phyloP scores from a whole-genome alignment of 371 early-diverging fungal species.

The Mortierella sp. region DNA sequence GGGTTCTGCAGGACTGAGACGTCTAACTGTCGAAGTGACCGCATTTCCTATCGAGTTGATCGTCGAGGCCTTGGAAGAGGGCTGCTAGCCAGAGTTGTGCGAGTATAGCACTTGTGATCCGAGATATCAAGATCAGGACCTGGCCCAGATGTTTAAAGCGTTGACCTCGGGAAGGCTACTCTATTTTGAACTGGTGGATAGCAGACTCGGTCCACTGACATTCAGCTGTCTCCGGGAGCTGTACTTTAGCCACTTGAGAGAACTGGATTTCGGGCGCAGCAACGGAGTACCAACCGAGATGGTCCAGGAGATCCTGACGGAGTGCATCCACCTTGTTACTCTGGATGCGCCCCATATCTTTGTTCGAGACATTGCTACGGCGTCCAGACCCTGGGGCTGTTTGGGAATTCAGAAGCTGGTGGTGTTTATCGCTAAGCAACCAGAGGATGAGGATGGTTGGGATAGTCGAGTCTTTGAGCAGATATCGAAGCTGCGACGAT shows the following conservation, averaged over 20 bases:
- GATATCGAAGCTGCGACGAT: background rate
- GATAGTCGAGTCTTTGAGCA: background rate
- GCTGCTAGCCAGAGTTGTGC: background rate
- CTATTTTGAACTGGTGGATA: background rate
- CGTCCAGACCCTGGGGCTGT: background rate
- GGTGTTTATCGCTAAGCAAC: background rate
- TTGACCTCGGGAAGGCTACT: background rate
- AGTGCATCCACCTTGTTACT: no score
- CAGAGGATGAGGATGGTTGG: background rate
- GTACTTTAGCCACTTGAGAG: no score
- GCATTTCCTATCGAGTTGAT: background rate
- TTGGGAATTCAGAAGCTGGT: background rate
- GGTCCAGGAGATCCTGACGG: no score
- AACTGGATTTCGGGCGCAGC: background rate
- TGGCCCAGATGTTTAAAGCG: background rate
- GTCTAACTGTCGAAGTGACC: background rate
- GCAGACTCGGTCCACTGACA: background rate
- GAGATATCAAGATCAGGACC: background rate
- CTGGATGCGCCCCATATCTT: background rate
- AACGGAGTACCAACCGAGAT: no score
- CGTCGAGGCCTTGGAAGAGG: background rate
- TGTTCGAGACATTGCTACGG: no score
- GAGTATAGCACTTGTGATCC: background rate
- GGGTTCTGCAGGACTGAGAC: background rate
- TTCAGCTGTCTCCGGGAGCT: no score